phyloP scores from a whole-genome alignment of 2,329 filamentous ascomycete species.

The Cladophialophora immunda region DNA sequence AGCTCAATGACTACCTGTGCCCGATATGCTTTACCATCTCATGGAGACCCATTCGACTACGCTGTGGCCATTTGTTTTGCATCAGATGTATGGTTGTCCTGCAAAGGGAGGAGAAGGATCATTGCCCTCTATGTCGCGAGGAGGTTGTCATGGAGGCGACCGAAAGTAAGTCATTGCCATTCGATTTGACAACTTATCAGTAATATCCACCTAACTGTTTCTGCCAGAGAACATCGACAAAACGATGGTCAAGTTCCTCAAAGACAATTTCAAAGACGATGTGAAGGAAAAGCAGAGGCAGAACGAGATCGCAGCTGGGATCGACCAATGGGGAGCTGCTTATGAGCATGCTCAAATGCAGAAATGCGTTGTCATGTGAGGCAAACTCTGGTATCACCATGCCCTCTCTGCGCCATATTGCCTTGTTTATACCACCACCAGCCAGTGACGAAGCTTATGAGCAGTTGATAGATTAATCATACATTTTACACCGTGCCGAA shows the following conservation, averaged over 20 bases:
- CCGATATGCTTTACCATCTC: slow-evolving; percentile 81
- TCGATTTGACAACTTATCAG: slow-evolving; percentile 50
- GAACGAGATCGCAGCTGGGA: slow-evolving; percentile 78
- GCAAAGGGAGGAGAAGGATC: slow-evolving; percentile 72
- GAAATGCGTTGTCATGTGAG: slow-evolving; percentile 46
- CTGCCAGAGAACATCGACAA: slow-evolving; percentile 69
- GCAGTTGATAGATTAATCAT: neutral
- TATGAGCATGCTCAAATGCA: slow-evolving; percentile 60
- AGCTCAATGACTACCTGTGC: slow-evolving; percentile 84
- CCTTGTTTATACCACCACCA: neutral
- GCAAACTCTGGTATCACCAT: neutral
- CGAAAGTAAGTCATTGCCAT: slow-evolving; percentile 47
- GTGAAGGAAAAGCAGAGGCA: slow-evolving; percentile 72
- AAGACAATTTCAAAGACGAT: slow-evolving; percentile 78
- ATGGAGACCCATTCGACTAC: slow-evolving; percentile 81
- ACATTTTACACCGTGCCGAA: neutral
- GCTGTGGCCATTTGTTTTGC: slow-evolving; percentile 81
- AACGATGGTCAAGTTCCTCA: slow-evolving; percentile 73
- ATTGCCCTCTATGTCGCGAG: slow-evolving; percentile 79
- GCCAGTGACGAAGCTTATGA: neutral
- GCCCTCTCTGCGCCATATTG: neutral
- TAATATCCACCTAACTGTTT: slow-evolving; percentile 36
- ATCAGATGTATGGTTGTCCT: slow-evolving; percentile 84
- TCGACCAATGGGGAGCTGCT: slow-evolving; percentile 74
- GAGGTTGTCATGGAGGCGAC: slow-evolving; percentile 76